phyloP scores from a whole-genome alignment of 768 basidiomycete genomes.

The Calocera viscosa region DNA sequence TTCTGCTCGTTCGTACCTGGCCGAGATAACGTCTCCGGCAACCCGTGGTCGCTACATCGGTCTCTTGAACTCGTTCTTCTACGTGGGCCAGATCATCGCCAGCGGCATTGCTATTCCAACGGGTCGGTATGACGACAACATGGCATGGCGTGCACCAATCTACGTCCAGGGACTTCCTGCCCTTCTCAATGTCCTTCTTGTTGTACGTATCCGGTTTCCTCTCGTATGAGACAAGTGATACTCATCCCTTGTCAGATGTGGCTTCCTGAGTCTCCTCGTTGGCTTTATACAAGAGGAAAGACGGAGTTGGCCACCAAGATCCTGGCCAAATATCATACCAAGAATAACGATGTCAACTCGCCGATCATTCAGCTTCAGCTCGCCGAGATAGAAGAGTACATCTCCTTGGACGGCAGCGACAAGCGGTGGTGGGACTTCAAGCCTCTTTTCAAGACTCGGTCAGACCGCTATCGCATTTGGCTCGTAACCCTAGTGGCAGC shows the following conservation, averaged over 20 bases:
- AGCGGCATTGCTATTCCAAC: slow-evolving; percentile 47
- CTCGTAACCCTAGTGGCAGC: slow-evolving; percentile 34
- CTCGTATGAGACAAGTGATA: not conserved
- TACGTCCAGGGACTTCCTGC: slow-evolving; percentile 41
- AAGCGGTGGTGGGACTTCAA: slow-evolving; percentile 44
- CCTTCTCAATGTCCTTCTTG: slow-evolving; percentile 36
- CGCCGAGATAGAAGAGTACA: slow-evolving; percentile 41
- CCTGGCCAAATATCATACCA: slow-evolving; percentile 40
- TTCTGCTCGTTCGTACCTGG: slow-evolving; percentile 40
- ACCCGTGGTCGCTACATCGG: slow-evolving; percentile 41
- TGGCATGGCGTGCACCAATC: slow-evolving; percentile 41
- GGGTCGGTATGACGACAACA: slow-evolving; percentile 32
- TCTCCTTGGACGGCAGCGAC: slow-evolving; percentile 31
- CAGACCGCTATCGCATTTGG: slow-evolving; percentile 38
- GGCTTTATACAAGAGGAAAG: slow-evolving; percentile 40
- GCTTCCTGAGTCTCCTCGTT: slow-evolving; percentile 29
- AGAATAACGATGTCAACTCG: slow-evolving; percentile 35
- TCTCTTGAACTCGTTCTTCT: slow-evolving; percentile 42
- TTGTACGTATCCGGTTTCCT: slow-evolving; percentile 20
- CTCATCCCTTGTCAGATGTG: not conserved
- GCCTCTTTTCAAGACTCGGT: slow-evolving; percentile 36
- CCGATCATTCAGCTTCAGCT: slow-evolving; percentile 42
- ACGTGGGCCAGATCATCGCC: slow-evolving; percentile 43
- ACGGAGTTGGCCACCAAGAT: slow-evolving; percentile 33
- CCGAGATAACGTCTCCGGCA: slow-evolving; percentile 39